Conservation (phyloP, 768 basidiomycete species). For the Tubosaeta brunneosetosa region DNA sequence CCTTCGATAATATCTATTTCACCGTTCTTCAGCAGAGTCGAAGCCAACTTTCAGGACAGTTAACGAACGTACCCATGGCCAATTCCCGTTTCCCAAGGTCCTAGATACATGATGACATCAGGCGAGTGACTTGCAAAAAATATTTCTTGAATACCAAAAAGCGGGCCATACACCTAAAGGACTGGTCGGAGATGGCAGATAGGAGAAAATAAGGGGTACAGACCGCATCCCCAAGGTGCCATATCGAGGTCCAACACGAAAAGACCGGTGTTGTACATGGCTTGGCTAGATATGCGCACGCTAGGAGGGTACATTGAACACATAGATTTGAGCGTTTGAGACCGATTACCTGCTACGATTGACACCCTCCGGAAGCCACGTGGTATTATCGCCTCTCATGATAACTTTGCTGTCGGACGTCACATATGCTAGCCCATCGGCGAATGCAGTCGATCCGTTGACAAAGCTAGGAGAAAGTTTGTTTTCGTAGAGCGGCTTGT, state of each 20-base stretch:
- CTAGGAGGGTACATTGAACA: constrained; percentile 32
- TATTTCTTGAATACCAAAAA: constrained; percentile 51
- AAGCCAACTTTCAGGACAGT: background rate
- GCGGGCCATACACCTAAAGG: constrained; percentile 73
- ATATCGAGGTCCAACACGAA: constrained; percentile 80
- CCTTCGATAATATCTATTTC: constrained; percentile 86
- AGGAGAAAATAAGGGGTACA: background rate
- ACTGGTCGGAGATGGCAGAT: constrained; percentile 1
- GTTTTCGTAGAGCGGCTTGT: background rate
- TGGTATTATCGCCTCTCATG: constrained; percentile 75
- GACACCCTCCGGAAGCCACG: constrained; percentile 46
- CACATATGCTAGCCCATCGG: constrained; percentile 51
- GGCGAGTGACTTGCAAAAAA: background rate
- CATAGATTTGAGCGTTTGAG: background rate
- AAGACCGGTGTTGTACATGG: constrained; percentile 67
- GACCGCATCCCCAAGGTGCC: constrained; percentile 88
- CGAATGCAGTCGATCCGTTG: constrained; percentile 48
- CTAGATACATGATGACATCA: constrained; percentile 13
- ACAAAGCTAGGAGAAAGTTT: constrained; percentile 49
- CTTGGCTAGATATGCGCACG: constrained; percentile 69
- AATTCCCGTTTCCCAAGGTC: constrained; percentile 45
- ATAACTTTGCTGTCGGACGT: constrained; percentile 55
- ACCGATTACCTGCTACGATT: constrained; percentile 53
- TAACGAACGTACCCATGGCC: constrained; percentile 54
- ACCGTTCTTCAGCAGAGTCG: constrained; percentile 45